These are phyloP conservation scores for Sporothrix brasiliensis DNA, from an alignment of 2,329 filamentous ascomycete genomes.

Conservation along the genomic window DNA sequence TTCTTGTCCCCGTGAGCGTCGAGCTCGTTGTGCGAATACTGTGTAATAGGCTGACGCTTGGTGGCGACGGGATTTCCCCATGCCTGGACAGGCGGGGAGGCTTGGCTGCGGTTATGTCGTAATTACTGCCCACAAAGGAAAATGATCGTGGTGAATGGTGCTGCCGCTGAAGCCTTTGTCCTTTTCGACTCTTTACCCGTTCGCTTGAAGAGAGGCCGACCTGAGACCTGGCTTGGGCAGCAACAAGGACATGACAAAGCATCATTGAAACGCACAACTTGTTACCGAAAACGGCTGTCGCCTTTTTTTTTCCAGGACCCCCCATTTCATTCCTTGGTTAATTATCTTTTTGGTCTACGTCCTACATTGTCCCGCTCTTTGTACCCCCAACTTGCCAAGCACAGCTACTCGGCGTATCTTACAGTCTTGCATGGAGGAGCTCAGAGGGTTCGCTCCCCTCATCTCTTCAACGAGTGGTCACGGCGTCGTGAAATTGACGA, in stretches of 20 bases:
- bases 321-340: not conserved
- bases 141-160: not conserved
- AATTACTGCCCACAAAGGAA: no score
- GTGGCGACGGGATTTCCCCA: slow-evolving; percentile 11
- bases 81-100: not conserved
- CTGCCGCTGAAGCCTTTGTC: not conserved
- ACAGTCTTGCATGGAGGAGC: not conserved
- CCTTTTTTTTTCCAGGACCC: slow-evolving; percentile 7
- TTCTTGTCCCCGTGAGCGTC: not conserved
- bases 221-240: slow-evolving; percentile 12
- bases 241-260: not conserved
- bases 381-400: slow-evolving; percentile 18
- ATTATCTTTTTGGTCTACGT: not conserved
- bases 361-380: not conserved
- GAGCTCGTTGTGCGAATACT: not conserved
- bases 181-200: not conserved
- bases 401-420: not conserved
- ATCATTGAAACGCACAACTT: not conserved
- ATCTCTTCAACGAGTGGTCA: not conserved
- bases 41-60: no score
- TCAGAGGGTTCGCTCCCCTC: not conserved
- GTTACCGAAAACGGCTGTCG: slow-evolving; percentile 8
- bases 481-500: not conserved
- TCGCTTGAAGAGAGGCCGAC: not conserved
- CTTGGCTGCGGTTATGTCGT: not conserved